Conservation (phyloP, 257 asterid genomes). For the Solanum paucissectum region DNA sequence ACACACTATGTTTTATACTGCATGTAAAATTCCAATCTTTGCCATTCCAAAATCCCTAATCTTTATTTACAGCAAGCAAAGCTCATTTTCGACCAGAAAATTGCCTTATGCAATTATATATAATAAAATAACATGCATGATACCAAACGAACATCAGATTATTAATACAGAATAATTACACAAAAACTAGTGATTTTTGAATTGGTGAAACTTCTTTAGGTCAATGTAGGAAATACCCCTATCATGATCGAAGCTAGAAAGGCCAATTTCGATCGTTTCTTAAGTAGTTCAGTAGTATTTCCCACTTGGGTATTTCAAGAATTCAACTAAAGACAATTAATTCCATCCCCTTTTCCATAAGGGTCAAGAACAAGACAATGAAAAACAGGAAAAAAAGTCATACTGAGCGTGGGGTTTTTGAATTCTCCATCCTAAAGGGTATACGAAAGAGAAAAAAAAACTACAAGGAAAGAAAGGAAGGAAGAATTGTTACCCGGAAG, state of each 20-base stretch:
- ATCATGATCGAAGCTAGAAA: neutral
- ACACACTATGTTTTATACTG: neutral
- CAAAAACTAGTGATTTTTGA: neutral
- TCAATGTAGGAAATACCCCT: neutral
- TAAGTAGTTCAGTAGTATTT: neutral
- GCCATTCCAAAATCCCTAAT: neutral
- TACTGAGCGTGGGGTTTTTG: too few relatives aligned
- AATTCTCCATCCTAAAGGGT: neutral
- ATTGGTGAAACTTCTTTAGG: neutral
- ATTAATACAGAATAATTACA: neutral
- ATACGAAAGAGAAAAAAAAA: neutral
- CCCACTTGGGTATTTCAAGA: neutral
- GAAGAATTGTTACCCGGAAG: conserved; percentile 60
- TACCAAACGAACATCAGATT: neutral
- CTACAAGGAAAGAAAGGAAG: neutral
- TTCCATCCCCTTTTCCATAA: neutral
- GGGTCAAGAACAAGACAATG: neutral
- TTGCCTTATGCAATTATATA: neutral
- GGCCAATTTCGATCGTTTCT: neutral
- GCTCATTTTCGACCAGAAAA: neutral
- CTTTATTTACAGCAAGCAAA: neutral
- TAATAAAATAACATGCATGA: neutral
- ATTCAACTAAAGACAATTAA: neutral
- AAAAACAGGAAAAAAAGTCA: neutral
- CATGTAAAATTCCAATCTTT: neutral